Base-by-base conservation (phyloP, 441 rosid species). In the Gossypium laxum region DNA sequence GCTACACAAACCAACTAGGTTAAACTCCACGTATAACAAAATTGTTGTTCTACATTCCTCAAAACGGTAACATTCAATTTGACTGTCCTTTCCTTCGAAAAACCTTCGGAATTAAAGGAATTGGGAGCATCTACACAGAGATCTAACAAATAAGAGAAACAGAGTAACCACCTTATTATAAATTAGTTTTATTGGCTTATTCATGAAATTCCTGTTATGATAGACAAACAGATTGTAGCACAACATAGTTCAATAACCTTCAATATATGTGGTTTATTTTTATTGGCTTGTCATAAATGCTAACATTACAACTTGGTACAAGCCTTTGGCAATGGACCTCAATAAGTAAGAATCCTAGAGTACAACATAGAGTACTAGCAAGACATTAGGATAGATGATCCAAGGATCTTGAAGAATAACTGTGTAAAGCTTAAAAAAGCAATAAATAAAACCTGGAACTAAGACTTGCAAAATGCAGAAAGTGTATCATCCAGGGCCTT, bases 401-500 rank as follows among this genome's bases (percentile, higher is more conserved):
- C n/a, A 8, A n/a, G 12, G 67, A 57, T 67, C 43, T 18, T 14
- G 69, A 52, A 63, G 14, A 56, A 32, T 51, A 38, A 19, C 24
- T 21, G 34, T 14, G 54, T 15, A 24, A 14, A 66, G 64, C 41
- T 67, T 15, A 8, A 15, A 45, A 21, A 54, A 17, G 0, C 4
- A 48, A 55, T 19, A 57, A 4, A 15, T 4, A 45, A n/a, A 54
- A 38, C 1, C 38, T n/a, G 4, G 57, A 71, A 77, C 82, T 79
- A 92, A 4, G 87, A 87, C 82, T 86, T 87, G 85, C 89, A 77
- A 82, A 89, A 94, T 26, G 96, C 87, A 2, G 45, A 82, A 18
- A 94, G 96, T 15, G 98, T 92, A 50, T 90, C 94, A 10, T 89
- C 94, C 43, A 94, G 84, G 17, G 86, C 95, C 74, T 86, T 85